phyloP scores from a whole-genome alignment of 1,139 yeast species.

The Nakaseomyces glabratus region DNA sequence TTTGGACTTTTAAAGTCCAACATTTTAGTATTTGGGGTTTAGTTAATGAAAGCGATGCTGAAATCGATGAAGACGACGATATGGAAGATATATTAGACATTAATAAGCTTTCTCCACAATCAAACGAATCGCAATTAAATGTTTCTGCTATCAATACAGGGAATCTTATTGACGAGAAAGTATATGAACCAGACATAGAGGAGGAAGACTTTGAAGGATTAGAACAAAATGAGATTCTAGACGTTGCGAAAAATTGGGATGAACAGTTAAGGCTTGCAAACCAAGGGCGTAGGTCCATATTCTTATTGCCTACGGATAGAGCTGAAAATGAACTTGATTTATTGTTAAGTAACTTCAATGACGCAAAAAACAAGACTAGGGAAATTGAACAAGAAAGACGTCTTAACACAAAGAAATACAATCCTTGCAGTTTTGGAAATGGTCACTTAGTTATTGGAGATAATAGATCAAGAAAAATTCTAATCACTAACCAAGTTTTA shows the following conservation, averaged over 20 bases:
- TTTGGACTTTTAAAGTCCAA: slow-evolving; percentile 75
- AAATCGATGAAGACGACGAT: slow-evolving; percentile 39
- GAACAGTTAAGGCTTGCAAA: slow-evolving; percentile 52
- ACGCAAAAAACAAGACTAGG: slow-evolving; percentile 24
- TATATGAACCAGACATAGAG: slow-evolving; percentile 53
- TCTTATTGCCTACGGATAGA: slow-evolving; percentile 28
- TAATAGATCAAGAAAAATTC: slow-evolving; percentile 8
- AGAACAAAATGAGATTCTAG: slow-evolving; percentile 36
- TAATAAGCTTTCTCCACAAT: background rate
- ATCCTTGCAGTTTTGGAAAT: slow-evolving; percentile 24
- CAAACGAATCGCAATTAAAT: slow-evolving; percentile 8
- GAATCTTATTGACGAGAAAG: slow-evolving; percentile 44
- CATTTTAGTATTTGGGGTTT: slow-evolving; percentile 96
- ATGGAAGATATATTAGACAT: slow-evolving; percentile 20
- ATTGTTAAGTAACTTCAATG: slow-evolving; percentile 45
- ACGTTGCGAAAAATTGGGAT: slow-evolving; percentile 53
- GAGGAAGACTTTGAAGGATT: slow-evolving; percentile 38
- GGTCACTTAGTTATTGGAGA: slow-evolving; percentile 20
- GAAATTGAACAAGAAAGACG: slow-evolving; percentile 27
- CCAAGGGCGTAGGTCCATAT: slow-evolving; percentile 41
- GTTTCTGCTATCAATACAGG: slow-evolving; percentile 22
- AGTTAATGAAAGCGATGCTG: slow-evolving; percentile 56
- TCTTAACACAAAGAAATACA: slow-evolving; percentile 14
- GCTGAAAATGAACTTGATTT: slow-evolving; percentile 31
- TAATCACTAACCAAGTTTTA: slow-evolving; percentile 9